Base-by-base conservation (phyloP, 2,329 filamentous ascomycete species). In the Nemania serpens region DNA sequence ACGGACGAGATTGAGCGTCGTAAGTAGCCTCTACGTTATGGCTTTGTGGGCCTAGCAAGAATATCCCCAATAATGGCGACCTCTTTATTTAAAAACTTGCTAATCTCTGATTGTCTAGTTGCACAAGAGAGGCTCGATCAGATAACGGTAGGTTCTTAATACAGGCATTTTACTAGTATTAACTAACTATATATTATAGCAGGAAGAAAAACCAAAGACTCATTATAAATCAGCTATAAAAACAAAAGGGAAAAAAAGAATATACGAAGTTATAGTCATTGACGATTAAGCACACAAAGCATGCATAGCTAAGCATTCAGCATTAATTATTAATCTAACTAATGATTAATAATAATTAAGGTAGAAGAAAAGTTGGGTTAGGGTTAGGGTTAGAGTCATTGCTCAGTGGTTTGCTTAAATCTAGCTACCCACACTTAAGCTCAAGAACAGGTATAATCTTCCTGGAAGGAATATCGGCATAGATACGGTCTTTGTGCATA, bases 81-180 rank as follows among this genome's bases (percentile, higher is more conserved):
- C n/a, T 15, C 20, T 4, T n/a, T 36, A 29, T 45, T 13, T 51
- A 1, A 36, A 25, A 39, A 29, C n/a, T 54, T 18, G 15, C 56
- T 58, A 29, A 58, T 13, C 25, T 17, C 15, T 10, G 7, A 39
- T 17, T 25, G 2, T 20, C 2, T 47, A 58, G 56, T 76, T 11
- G 75, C 74, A 0, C 37, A 63, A 49, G 73, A 75, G 58, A 66
- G 69, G 20, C 67, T 74, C 1, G 62, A 68, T 7, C 66, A 75
- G 50, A 58, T 74, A 10, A 66, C 60, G 39, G 74, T 75, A 62
- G 33, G 34, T 34, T 36, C 33, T 5, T 34, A 17, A 11, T 18
- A 18, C 15, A 9, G 29, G 1, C 25, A n/a, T 12, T 13, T 13
- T 39, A 2, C 17, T 22, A 2, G 1, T 6, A 58, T 39, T 18